Evolutionary conservation across 768 basidiomycete species (phyloP), one percentile per base, ranked within the genome.

Genomic region (Russula abietina): DNA sequence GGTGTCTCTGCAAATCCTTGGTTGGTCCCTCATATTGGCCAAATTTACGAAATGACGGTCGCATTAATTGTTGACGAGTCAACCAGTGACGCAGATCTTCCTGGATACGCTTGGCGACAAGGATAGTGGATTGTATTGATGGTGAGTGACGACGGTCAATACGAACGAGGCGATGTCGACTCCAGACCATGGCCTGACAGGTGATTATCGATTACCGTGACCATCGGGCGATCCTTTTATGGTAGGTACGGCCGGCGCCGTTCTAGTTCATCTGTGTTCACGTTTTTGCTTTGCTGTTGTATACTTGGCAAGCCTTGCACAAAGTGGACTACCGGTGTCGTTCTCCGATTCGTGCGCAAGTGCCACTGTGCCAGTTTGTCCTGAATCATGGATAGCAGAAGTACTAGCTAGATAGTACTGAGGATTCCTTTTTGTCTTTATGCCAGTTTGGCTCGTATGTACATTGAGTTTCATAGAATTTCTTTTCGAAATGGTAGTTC

Each of bases 81-180:
- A 89, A 67, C 89, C 89, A 1, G 88, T 91, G 1, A 79, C 88
- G 2, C 88, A 91, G 66, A 91, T 92, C 4, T 87, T 91, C 70
- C 69, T 89, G 48, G 89, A 91, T 67, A 85, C 85, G 0, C 87
- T 90, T 1, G 88, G 89, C 1, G 79, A 83, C 68, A 82, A 82
- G 38, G 88, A 88, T 2, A 88, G n/a, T n/a, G 87, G 0, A 88
- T 88, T 59, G 87, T 82, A 1, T 71, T 89, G 24, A 89, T 90
- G 87, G 85, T 84, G 57, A 3, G 73, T 66, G n/a, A 4, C 16
- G 26, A 11, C 5, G 32, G 6, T 38, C 5, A 45, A 4, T 22
- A 22, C 22, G 1, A 1, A 9, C 19, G 14, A 26, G 1, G 24
- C 19, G 6, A 24, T 28, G 4, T 17, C 36, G 52, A 19, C 8